Evolutionary conservation across 495 filamentous ascomycete species (phyloP).

Genomic region (Chaetomium tenue): DNA sequence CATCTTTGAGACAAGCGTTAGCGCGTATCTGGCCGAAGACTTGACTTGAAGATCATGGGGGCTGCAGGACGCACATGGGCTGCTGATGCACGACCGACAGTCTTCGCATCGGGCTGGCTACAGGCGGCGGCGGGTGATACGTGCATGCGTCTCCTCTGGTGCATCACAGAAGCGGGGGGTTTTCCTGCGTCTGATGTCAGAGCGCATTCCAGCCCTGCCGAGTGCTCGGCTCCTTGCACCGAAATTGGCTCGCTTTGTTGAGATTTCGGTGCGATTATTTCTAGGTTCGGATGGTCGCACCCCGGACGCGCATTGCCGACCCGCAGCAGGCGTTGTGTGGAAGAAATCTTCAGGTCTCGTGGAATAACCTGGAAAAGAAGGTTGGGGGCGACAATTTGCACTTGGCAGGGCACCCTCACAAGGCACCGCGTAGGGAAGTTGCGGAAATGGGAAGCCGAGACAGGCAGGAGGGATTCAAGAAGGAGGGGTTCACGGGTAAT

Average conservation of each 20-base stretch:
- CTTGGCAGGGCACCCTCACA: neutral
- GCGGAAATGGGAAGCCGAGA: slow-evolving; percentile 1
- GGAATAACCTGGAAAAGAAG: neutral
- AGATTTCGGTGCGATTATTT: neutral
- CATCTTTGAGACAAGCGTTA: slow-evolving; percentile 11
- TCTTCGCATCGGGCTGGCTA: neutral
- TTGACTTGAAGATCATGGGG: neutral
- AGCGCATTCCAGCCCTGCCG: neutral
- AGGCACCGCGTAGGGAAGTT: neutral
- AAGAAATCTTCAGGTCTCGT: neutral
- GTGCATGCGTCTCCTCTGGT: slow-evolving; percentile 7
- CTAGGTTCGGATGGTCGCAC: slow-evolving; percentile 1
- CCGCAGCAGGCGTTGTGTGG: neutral
- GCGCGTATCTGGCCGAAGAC: neutral
- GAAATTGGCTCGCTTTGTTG: neutral
- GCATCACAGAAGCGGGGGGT: neutral
- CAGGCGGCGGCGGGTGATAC: neutral
- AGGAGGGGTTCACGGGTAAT: too few relatives aligned
- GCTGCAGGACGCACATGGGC: slow-evolving; percentile 1
- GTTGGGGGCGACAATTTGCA: neutral
- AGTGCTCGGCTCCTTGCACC: neutral
- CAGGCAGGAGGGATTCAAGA: neutral
- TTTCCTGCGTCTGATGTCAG: slow-evolving; percentile 8
- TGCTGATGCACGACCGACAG: slow-evolving; percentile 7
- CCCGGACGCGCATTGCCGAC: neutral